Base-by-base conservation (phyloP, 371 early-diverging fungal genomes). In the Mucor mucedo region DNA sequence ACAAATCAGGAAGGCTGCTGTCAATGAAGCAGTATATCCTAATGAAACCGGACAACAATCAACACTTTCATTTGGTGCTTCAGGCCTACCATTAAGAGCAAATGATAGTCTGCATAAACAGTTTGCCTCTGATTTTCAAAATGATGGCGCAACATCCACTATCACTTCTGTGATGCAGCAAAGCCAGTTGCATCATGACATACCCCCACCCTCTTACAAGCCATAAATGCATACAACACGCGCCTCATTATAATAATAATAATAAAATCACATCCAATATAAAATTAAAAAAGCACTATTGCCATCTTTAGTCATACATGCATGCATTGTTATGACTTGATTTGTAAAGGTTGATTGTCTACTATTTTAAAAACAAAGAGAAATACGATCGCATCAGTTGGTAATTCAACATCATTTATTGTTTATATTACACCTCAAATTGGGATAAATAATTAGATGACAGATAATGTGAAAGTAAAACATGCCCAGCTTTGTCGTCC, bases 161-260 rank as follows among this genome's bases (percentile, higher is more conserved):
- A 11, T 35, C 16, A 42, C 7, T n/a, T 5, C 39, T 45, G 41
- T 39, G 13, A 45, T 57, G 29, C 11, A 35, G 16, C 35, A 58
- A 11, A 40, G 29, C 5, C 50, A 59, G 16, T 13, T n/a, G 27
- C 42, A 52, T 10, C 21, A 21, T 32, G 33, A 30, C 32, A 21
- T 28, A 29, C 60, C 52, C 28, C 60, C 60, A 10, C 60, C 60
- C n/a, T 60, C 60, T 32, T 60, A 60, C 41, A 50, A 30, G 14
- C 60, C 60, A 5, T 60, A 32, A 40, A 4, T 21, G 21, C 21
- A 21, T 21, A 21, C 21, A 21, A 21, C 21, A 21, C 21, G 21
- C 21, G 21, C 21, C 21, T 21, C 21, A 21, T 21, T 21, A 21
- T 21, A 21, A 21, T 21, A 21, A 21, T 21, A 21, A 21, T 21